phyloP scores from a whole-genome alignment of 2,329 filamentous ascomycete genomes.

The Pestalotiopsis sp. region DNA sequence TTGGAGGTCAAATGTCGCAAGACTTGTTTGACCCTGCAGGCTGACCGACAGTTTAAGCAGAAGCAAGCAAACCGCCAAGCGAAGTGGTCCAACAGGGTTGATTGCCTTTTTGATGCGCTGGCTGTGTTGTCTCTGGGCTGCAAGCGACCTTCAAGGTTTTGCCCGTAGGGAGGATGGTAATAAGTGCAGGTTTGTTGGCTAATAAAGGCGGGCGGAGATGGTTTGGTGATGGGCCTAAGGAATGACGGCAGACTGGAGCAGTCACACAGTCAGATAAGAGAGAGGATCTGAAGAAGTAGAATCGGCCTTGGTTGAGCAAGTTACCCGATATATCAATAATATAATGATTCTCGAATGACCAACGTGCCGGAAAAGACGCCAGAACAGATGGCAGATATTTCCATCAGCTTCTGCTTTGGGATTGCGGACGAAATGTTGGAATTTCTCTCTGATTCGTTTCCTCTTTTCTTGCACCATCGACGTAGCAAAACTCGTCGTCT shows the following conservation, averaged over 20 bases:
- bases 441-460: background rate
- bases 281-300: background rate
- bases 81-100: background rate
- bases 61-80: background rate
- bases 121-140: background rate
- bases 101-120: background rate
- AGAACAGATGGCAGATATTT: background rate
- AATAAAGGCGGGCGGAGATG: background rate
- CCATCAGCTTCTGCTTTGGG: conserved; percentile 7
- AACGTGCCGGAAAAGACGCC: background rate
- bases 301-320: background rate
- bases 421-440: background rate
- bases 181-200: background rate
- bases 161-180: background rate
- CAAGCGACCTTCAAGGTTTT: background rate
- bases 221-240: background rate
- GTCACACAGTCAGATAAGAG: background rate
- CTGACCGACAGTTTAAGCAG: conserved; percentile 4
- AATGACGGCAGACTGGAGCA: background rate
- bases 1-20: conserved; percentile 1
- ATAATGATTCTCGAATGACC: background rate
- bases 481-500: conserved; percentile 1
- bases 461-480: background rate
- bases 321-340: background rate
- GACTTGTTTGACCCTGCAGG: background rate